A percentile compares a stretch with the other conserved stretches of the same genome.
Conservation (phyloP, 2,329 filamentous ascomycete species). For the Fusarium nelsonii region DNA sequence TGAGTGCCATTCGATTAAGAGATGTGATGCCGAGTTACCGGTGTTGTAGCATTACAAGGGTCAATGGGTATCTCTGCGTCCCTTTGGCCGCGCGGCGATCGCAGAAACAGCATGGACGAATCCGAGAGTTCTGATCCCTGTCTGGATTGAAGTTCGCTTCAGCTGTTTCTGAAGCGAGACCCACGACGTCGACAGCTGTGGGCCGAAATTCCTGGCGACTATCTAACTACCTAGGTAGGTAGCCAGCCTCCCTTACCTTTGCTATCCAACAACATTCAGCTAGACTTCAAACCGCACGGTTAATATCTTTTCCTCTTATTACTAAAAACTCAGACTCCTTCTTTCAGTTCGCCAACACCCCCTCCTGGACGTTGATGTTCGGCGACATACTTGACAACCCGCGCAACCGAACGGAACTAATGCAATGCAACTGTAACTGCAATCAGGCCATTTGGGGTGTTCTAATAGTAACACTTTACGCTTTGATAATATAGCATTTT, state of each 20-base stretch:
- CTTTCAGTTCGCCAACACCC: not conserved
- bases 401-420: slow-evolving; percentile 11
- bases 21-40: not conserved
- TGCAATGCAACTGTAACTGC: slow-evolving; percentile 1
- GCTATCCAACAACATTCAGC: not conserved
- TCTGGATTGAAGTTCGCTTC: slow-evolving; percentile 7
- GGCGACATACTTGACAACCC: slow-evolving; percentile 2
- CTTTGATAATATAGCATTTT: slow-evolving; percentile 9
- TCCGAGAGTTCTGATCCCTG: not conserved
- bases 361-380: not conserved
- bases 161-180: slow-evolving; percentile 1
- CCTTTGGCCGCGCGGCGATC: not conserved
- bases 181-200: slow-evolving; percentile 17
- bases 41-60: not conserved
- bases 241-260: slow-evolving; percentile 1
- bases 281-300: not conserved
- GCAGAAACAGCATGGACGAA: not conserved
- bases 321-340: not conserved
- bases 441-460: slow-evolving; percentile 4
- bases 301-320: not conserved
- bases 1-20: not conserved
- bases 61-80: not conserved
- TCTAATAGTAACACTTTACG: slow-evolving; percentile 7
- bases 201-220: not conserved
- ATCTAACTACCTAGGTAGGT: no score